A percentile compares a stretch with the other conserved stretches of the same genome.
Conservation (phyloP, 1,139 yeast genomes). For the Sugiyamaella paludigena region DNA sequence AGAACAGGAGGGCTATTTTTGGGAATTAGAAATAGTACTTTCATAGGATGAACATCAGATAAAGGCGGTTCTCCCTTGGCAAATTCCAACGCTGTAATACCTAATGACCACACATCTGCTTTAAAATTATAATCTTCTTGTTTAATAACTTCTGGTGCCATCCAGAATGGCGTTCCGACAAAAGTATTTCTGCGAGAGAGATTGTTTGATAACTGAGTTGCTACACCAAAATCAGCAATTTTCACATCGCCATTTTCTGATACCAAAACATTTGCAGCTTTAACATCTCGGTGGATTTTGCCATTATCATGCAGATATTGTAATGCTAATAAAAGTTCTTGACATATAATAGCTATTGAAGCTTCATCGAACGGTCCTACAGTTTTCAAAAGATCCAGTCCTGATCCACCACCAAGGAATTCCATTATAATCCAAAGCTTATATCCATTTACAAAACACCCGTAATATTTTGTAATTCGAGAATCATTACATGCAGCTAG, state of each 20-base stretch:
- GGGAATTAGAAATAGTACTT: constrained; percentile 62
- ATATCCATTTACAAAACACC: constrained; percentile 76
- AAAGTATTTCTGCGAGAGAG: constrained; percentile 80
- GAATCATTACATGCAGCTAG: constrained; percentile 68
- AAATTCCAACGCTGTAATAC: constrained; percentile 83
- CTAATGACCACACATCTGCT: constrained; percentile 96
- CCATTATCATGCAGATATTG: constrained; percentile 72
- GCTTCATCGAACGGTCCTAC: constrained; percentile 54
- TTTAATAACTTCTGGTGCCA: constrained; percentile 95
- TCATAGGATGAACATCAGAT: constrained; percentile 73
- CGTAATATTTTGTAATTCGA: constrained; percentile 72
- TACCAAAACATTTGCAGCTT: constrained; percentile 79
- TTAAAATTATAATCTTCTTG: constrained; percentile 84
- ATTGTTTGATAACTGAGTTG: constrained; percentile 79
- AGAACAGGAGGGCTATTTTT: constrained; percentile 51
- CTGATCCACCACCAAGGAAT: constrained; percentile 78
- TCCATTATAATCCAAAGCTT: constrained; percentile 83
- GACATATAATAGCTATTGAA: constrained; percentile 55
- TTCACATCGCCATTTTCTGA: constrained; percentile 73
- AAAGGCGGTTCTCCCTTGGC: constrained; percentile 84
- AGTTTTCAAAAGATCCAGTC: constrained; percentile 58
- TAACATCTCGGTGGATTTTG: constrained; percentile 82
- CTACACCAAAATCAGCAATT: constrained; percentile 95
- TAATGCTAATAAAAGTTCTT: constrained; percentile 64
- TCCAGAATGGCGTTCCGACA: constrained; percentile 98